phyloP scores from a whole-genome alignment of 108 stramenopile species.

The Nitzschia palea region DNA sequence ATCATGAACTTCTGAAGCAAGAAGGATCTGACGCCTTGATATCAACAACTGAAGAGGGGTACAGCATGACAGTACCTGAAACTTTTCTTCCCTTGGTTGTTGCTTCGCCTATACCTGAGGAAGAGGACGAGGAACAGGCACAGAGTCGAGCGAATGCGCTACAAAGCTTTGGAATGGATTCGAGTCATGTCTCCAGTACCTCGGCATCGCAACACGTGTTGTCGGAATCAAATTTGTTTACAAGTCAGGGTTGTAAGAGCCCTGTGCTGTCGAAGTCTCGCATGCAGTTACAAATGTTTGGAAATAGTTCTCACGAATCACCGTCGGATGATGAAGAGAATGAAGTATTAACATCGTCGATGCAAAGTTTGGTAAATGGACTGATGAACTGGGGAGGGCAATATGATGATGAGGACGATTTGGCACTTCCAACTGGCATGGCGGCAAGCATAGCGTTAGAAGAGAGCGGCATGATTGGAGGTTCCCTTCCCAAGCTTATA shows the following conservation, averaged over 20 bases:
- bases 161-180: background rate
- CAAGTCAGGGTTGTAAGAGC: background rate
- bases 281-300: background rate
- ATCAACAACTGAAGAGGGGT: slow-evolving; percentile 1
- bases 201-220: background rate
- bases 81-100: slow-evolving; percentile 26
- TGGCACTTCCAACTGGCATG: slow-evolving; percentile 66
- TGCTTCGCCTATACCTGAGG: slow-evolving; percentile 47
- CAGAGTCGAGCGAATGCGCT: background rate
- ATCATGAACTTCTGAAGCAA: slow-evolving; percentile 32
- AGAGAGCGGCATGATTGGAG: slow-evolving; percentile 32
- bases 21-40: background rate
- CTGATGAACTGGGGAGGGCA: slow-evolving; percentile 84
- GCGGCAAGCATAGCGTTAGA: slow-evolving; percentile 59
- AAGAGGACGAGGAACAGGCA: background rate
- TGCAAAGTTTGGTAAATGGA: slow-evolving; percentile 90
- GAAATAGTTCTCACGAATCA: background rate
- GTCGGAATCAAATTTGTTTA: slow-evolving; percentile 2
- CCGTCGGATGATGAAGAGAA: background rate
- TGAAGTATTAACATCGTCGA: slow-evolving; percentile 62
- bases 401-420: slow-evolving; percentile 54
- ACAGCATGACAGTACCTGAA: slow-evolving; percentile 9
- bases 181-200: background rate
- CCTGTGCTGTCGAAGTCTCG: background rate
- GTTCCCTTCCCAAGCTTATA: background rate